Conservation (phyloP, 2,329 filamentous ascomycete species). For the Acarospora socialis region DNA sequence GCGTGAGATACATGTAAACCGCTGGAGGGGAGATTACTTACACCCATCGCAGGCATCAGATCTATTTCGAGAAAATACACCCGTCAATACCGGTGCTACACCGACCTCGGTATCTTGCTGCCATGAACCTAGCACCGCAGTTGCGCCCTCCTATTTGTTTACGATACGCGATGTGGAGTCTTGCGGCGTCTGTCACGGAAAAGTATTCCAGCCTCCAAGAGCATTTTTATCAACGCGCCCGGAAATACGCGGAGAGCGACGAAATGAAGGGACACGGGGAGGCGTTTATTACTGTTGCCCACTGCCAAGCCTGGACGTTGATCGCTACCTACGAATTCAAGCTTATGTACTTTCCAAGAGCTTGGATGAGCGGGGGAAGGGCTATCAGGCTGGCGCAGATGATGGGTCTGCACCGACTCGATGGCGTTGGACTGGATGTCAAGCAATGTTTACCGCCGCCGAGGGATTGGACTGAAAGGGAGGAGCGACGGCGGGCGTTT, state of each 20-base stretch:
- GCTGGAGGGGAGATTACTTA: no score
- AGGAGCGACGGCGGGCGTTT: conserved; percentile 82
- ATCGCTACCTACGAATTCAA: conserved; percentile 84
- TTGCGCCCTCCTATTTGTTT: conserved; percentile 77
- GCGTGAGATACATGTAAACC: no score
- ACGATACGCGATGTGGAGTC: conserved; percentile 91
- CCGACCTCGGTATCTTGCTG: conserved; percentile 69
- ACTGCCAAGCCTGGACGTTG: conserved; percentile 73
- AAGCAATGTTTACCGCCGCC: conserved; percentile 81
- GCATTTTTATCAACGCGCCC: conserved; percentile 75
- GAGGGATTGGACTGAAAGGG: conserved; percentile 84
- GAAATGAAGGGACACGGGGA: conserved; percentile 90
- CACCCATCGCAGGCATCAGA: conserved; percentile 46
- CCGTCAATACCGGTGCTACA: conserved; percentile 80
- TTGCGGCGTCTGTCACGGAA: conserved; percentile 72
- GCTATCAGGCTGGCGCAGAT: conserved; percentile 73
- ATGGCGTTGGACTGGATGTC: conserved; percentile 70
- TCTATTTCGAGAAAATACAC: conserved; percentile 86
- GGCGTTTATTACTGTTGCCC: conserved; percentile 68
- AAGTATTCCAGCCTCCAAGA: conserved; percentile 69
- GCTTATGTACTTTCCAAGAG: conserved; percentile 91
- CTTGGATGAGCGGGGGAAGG: conserved; percentile 82
- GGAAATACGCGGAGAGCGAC: conserved; percentile 81
- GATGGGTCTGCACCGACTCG: conserved; percentile 81
- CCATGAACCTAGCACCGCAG: conserved; percentile 76